Percentiles rank a stretch among this genome's conserved stretches.
phyloP scores from a whole-genome alignment of 148 eudicot species.

The Spergularia marina region DNA sequence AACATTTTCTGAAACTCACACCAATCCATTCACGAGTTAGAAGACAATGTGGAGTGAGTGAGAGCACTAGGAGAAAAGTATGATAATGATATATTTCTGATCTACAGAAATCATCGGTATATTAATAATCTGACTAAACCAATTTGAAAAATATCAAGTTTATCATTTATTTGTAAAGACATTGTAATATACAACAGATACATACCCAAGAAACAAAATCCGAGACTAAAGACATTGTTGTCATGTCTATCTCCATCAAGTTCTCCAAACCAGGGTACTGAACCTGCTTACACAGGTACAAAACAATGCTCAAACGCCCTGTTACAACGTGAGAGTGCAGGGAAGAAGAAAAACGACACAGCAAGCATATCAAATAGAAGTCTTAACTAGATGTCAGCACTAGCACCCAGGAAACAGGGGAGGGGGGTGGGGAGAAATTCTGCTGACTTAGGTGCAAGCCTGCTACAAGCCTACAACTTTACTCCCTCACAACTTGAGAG shows the following conservation, averaged over 20 bases:
- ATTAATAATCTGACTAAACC: background rate
- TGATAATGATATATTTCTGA: background rate
- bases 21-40: no score
- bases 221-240: conserved; percentile 78
- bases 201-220: conserved; percentile 71
- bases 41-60: no score
- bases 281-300: conserved; percentile 44
- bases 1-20: no score
- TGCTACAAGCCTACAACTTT: background rate
- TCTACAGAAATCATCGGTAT: background rate
- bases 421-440: background rate
- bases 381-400: background rate
- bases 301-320: background rate
- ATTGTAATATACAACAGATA: conserved; percentile 11
- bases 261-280: conserved; percentile 85
- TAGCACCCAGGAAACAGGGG: background rate
- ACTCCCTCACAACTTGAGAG: background rate
- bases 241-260: conserved; percentile 69
- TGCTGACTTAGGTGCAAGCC: background rate
- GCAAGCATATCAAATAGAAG: background rate
- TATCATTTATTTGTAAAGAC: background rate
- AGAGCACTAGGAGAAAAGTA: background rate
- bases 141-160: background rate
- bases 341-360: background rate
- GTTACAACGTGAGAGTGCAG: background rate